These are phyloP conservation scores for Euphorbia tirucalli DNA, from an alignment of 345 rosid species.

Conservation along the genomic window DNA sequence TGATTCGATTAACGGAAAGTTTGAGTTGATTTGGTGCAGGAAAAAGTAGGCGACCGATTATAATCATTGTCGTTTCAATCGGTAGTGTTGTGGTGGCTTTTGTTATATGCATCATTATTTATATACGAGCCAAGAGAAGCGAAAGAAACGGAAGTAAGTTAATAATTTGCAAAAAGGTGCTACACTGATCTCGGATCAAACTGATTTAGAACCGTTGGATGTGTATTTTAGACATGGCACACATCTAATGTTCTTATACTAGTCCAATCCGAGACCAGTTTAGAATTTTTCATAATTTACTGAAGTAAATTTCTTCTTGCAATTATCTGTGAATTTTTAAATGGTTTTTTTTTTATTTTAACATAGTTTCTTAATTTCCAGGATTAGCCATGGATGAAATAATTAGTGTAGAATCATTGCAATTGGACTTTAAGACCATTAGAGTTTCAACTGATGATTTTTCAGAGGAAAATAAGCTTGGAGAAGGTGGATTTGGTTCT, in stretches of 20 bases:
- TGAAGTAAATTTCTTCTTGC: no score
- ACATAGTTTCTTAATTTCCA: no score
- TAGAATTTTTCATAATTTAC: no score
- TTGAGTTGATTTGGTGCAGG: background rate
- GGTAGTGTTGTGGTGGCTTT: background rate
- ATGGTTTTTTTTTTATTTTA: no score
- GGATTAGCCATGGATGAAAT: constrained; percentile 1
- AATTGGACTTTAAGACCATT: background rate
- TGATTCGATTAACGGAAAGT: background rate
- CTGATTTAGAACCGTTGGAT: no score
- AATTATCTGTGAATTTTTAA: background rate
- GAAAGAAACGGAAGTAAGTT: background rate
- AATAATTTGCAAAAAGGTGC: no score
- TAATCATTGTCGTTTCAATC: background rate
- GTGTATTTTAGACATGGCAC: no score
- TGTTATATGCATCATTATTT: background rate
- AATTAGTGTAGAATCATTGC: background rate
- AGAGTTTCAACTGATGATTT: constrained; percentile 7
- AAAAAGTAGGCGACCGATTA: background rate
- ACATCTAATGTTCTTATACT: no score
- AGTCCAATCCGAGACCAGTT: no score
- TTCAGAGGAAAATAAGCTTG: constrained; percentile 11
- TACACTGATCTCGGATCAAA: no score
- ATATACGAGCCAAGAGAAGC: background rate
- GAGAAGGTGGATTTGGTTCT: constrained; percentile 11